Evolutionary conservation across 345 rosid genomes (phyloP), one percentile per base, ranked within the genome.

Genomic region (Acer campestre): DNA sequence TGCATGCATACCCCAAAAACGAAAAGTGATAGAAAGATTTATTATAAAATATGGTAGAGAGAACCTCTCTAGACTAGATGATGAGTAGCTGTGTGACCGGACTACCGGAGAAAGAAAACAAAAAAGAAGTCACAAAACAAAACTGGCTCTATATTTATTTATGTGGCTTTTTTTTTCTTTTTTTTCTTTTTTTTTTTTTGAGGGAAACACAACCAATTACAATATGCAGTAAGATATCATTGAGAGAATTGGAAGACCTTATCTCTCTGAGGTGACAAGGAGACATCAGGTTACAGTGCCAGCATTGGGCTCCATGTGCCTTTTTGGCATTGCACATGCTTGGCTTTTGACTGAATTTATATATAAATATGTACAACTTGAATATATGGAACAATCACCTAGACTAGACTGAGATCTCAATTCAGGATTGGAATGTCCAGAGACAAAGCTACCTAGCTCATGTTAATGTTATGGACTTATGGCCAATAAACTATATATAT

Each of bases 301-400:
- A 76, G 84, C 87, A 80, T 77, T 83, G 92, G 93, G 90, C 87
- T 89, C 89, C 92, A 92, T 84, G 89, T 81, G 88, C 87, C 70
- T 87, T 86, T 42, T 82, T 66, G 77, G 81, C 81, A 79, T 80
- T 76, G 86, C 92, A 85, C 91, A 88, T 86, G 85, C 90, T 2
- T 78, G 83, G 53, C 88, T 85, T 86, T 90, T 88, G 91, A 88
- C 94, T 82, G 76, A 79, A 66, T 68, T 73, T 80, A 27, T 31
- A 35, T 31, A 35, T 40, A 42, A 7, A 42, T 80, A 27, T 31
- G 22, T 31, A 35, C 46, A 40, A 42, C 75, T 63, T 44, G 64
- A 71, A 38, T 56, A 22, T 38, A 6, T 35, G 23, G 38, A 46
- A 35, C 67, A 61, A 75, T 70, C 78, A 71, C 53, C 59, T 12